These are phyloP conservation scores for Trypanosoma avium DNA, from an alignment of 208 protist species.

Conservation along the genomic window DNA sequence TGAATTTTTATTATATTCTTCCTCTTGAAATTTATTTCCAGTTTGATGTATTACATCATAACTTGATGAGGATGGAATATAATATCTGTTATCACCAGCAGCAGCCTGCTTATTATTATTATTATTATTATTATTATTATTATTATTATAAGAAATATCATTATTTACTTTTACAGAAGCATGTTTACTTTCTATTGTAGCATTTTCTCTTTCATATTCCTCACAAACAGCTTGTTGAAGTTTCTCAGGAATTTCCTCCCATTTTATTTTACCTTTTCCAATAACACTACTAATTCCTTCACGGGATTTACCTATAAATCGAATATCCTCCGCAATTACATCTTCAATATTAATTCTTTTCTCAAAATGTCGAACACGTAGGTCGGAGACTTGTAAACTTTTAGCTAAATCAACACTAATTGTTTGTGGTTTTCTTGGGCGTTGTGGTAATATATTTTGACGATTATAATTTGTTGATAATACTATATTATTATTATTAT, in stretches of 20 bases:
- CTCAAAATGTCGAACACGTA: slow-evolving; percentile 14
- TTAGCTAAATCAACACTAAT: slow-evolving; percentile 21
- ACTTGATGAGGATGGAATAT: too few relatives aligned
- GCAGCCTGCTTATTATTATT: too few relatives aligned
- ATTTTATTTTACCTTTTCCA: slow-evolving; percentile 51
- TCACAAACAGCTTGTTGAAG: slow-evolving; percentile 38
- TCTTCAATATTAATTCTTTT: slow-evolving; percentile 61
- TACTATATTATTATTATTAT: neutral
- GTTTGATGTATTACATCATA: too few relatives aligned
- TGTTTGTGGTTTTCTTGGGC: neutral
- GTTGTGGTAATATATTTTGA: neutral
- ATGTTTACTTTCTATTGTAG: neutral
- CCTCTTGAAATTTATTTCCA: too few relatives aligned
- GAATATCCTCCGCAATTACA: slow-evolving; percentile 48
- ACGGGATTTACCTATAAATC: neutral
- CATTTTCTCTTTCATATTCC: slow-evolving; percentile 7
- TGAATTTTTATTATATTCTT: neutral
- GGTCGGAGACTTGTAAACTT: slow-evolving; percentile 13
- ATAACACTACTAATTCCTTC: slow-evolving; percentile 45
- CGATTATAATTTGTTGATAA: neutral
- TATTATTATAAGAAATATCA: neutral
- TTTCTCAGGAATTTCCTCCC: slow-evolving; percentile 44
- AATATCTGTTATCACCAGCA: too few relatives aligned
- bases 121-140: too few relatives aligned
- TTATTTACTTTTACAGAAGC: neutral